phyloP scores from a whole-genome alignment of 2,329 filamentous ascomycete genomes.

The Calonectria pseudoturangicola region DNA sequence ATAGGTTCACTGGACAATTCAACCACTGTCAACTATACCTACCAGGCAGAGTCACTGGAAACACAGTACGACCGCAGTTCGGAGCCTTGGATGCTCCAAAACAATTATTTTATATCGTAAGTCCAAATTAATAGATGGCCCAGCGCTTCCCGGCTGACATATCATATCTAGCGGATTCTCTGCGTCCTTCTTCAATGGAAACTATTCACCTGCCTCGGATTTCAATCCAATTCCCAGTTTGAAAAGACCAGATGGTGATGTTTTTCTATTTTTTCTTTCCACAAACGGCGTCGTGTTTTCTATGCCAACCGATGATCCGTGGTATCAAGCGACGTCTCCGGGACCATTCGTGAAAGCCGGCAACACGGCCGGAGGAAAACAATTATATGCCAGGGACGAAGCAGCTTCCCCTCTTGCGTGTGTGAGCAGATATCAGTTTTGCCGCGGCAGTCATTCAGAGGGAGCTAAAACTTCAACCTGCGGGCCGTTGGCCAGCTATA shows the following conservation, averaged over 20 bases:
- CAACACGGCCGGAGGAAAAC: neutral
- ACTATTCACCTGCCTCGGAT: neutral
- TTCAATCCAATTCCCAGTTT: neutral
- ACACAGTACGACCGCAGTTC: neutral
- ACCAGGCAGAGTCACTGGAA: neutral
- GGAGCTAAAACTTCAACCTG: neutral
- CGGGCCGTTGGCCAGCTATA: neutral
- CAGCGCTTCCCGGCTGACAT: neutral
- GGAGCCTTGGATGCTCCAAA: neutral
- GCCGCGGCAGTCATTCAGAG: neutral
- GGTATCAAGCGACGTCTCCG: conserved; percentile 2
- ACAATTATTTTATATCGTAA: neutral
- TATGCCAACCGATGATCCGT: neutral
- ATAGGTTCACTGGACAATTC: neutral
- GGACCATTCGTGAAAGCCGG: neutral
- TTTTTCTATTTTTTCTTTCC: neutral
- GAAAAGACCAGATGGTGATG: neutral
- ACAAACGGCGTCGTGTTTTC: neutral
- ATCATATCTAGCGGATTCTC: neutral
- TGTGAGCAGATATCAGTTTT: neutral
- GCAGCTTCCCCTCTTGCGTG: conserved; percentile 8
- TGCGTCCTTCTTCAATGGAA: neutral
- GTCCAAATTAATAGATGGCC: neutral
- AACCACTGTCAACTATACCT: neutral
- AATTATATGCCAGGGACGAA: neutral